Evolutionary conservation across 2,329 filamentous ascomycete species (phyloP), one percentile per base, ranked within the genome.

Genomic region (Hymenoscyphus albidus): DNA sequence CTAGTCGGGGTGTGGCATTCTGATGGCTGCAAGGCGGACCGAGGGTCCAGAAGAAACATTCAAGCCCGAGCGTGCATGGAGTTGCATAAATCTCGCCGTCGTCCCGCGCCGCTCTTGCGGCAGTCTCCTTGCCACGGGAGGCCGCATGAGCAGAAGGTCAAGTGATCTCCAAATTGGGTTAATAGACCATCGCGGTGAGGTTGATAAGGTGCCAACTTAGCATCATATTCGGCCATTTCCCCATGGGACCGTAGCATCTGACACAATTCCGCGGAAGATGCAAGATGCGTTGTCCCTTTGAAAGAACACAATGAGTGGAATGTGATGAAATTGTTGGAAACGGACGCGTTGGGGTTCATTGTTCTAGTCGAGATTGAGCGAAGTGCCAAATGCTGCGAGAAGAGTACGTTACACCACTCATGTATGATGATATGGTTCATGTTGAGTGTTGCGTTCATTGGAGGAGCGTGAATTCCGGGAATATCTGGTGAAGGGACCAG

Each of bases 51-150:
- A 35, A 14, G 61, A 22, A 51, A 51, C 18, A 54, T 54, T 54
- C 5, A 54, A 54, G 48, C 9, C 48, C 48, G 48, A 54, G 57
- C 58, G 55, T 59, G 65, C 59, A 65, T 59, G 61, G 35, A 58
- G 38, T 39, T 56, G 62, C 48, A 54, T 54, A 18, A 54, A 54
- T 54, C 48, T 54, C 48, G 44, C 48, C 60, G 59, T 65, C 67
- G 69, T 66, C 69, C 70, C 71, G 70, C 70, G 69, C 72, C 71
- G 69, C 67, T 66, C 65, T 72, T 66, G 68, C 68, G 67, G 67
- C 58, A 66, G 69, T 69, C 69, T 72, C 71, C 48, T 54, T 9
- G 48, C 22, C 22, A 22, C 71, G 71, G 71, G 59, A 69, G 62
- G 67, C 63, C 72, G 71, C 72, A 73, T 73, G 67, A 69, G 55